Evolutionary conservation across 2,329 filamentous ascomycete genomes (phyloP), one percentile per base, ranked within the genome.

Genomic region (Penicillium palitans): DNA sequence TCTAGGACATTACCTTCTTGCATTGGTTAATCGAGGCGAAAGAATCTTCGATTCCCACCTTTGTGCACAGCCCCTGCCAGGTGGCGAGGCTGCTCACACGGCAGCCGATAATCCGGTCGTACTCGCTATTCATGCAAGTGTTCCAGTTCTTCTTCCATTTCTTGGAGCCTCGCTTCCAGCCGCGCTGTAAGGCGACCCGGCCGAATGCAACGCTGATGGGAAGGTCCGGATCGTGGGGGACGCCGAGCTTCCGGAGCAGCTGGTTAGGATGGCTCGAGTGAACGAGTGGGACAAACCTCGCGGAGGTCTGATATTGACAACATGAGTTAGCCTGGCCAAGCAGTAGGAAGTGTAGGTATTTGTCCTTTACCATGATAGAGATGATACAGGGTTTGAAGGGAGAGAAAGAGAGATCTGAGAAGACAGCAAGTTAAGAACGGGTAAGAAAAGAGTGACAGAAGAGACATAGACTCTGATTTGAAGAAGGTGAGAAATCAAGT

Each of bases 11-110:
- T 21, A 71, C 69, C 60, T 67, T 67, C 31, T 67, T 68, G 57
- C 71, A 73, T 44, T 69, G 24, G 2, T 4, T 65, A 15, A 73
- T 69, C 2, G 70, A 72, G 1, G 33, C 4, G 5, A 65, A 59
- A 0, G 25, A 37, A 0, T 37, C 60, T 6, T 21, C n/a, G 1
- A 74, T n/a, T 0, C 58, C 62, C 5, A 73, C 24, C 27, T 73
- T 67, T 2, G n/a, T 24, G 42, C 70, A 72, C 19, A 74, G 40
- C 1, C 49, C 21, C 37, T 68, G 64, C 69, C 67, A 72, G 4
- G 48, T 58, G 2, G 51, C 51, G 10, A 73, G 59, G 4, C 51
- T 25, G 15, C 7, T 49, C 1, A 60, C 24, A 3, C 55, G 60
- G 6, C 37, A 42, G 7, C 66, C 65, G 10, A 66, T 61, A 2